Conservation (phyloP, 768 basidiomycete species). For the Suillus americanus region DNA sequence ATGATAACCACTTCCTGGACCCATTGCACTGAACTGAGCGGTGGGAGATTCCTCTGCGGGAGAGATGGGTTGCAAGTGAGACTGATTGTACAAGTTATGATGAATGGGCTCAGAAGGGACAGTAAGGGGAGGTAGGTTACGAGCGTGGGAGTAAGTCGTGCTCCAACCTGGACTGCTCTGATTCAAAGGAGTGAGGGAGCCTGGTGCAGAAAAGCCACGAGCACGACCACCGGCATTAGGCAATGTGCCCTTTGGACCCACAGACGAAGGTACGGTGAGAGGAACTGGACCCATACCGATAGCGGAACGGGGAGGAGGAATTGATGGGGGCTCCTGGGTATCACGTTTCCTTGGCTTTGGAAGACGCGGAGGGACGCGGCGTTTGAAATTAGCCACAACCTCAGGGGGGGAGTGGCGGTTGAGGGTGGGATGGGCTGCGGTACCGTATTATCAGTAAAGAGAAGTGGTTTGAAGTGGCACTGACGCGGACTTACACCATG, state of each 20-base stretch:
- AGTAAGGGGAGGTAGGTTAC: constrained; percentile 73
- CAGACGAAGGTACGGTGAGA: constrained; percentile 57
- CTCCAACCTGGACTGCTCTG: constrained; percentile 63
- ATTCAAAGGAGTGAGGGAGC: constrained; percentile 71
- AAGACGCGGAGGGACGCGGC: constrained; percentile 89
- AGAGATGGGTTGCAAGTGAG: constrained; percentile 63
- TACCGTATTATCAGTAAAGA: constrained; percentile 9
- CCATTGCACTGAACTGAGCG: constrained; percentile 43
- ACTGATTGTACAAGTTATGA: constrained; percentile 57
- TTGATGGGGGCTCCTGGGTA: constrained; percentile 59
- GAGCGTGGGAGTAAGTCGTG: constrained; percentile 53
- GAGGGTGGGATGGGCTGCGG: constrained; percentile 83
- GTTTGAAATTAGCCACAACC: constrained; percentile 92
- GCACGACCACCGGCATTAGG: constrained; percentile 49
- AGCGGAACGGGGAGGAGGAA: constrained; percentile 77
- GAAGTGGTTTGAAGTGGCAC: constrained; percentile 17
- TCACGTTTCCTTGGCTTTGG: constrained; percentile 87
- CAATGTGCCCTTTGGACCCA: constrained; percentile 33
- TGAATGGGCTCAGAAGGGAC: constrained; percentile 74
- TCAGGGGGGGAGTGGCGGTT: constrained; percentile 89
- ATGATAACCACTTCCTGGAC: constrained; percentile 27
- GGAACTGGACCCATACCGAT: constrained; percentile 69
- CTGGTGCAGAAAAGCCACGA: constrained; percentile 83
- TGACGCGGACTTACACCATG: constrained; percentile 77
- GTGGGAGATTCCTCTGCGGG: constrained; percentile 70